Evolutionary conservation across 2,329 filamentous ascomycete species (phyloP), one percentile per base, ranked within the genome.

Genomic region (Aspergillus hortae): DNA sequence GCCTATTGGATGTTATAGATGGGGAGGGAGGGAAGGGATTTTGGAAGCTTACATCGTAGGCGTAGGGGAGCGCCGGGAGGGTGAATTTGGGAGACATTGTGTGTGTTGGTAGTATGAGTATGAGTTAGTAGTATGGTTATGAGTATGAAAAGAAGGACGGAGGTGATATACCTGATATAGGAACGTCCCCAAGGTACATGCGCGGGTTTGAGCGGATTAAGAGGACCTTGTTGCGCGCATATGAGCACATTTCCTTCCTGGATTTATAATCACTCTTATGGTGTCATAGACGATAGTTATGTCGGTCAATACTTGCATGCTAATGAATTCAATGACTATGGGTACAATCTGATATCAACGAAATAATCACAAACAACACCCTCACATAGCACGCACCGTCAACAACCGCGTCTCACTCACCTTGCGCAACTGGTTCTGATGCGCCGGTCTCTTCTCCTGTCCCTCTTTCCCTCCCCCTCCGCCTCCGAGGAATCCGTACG

Each of bases 61-160:
- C 80, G 66, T 89, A 90, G 14, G 86, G 85, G 9, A 89, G 77
- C 45, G 77, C 71, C 33, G 86, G 86, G 4, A 89, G 82, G 6
- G 75, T 79, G 70, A 86, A 88, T 56, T 60, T 55, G 27, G 55
- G 19, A n/a, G 62, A 48, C 62, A 67, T 69, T 42, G 52, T 64
- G 49, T 11, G 11, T 23, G 2, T 40, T 15, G 4, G 9, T 23
- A 9, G 27, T 21, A 38, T 49, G 19, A 12, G 15, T 10, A 38
- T 36, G 35, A 12, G 21, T 40, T 32, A 30, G 11, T 19, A 6
- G 27, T 40, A 35, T 12, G 19, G n/a, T n/a, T n/a, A n/a, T n/a
- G n/a, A n/a, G n/a, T n/a, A n/a, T n/a, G n/a, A n/a, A n/a, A n/a
- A n/a, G n/a, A n/a, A n/a, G n/a, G n/a, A n/a, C n/a, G n/a, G 25